A percentile compares a stretch with the other conserved stretches of the same genome.
phyloP scores from a whole-genome alignment of 2,329 filamentous ascomycete genomes.

The Ophiocordyceps camponoti-saundersi region DNA sequence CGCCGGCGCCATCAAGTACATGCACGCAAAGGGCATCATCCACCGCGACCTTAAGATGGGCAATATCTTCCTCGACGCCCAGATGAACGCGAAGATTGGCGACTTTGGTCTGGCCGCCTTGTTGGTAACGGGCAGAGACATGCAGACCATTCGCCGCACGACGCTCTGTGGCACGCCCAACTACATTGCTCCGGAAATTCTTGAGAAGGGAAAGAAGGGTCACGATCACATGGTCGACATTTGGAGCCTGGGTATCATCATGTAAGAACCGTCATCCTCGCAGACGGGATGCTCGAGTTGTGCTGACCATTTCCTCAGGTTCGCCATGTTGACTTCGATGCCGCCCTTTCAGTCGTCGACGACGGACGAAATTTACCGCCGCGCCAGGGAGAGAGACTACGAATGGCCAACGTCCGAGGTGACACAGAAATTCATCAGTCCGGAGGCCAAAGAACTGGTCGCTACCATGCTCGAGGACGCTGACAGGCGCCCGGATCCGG shows the following conservation, averaged over 20 bases:
- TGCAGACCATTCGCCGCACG: conserved; percentile 66
- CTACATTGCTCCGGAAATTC: conserved; percentile 92
- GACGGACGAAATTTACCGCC: conserved; percentile 70
- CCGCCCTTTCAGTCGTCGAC: conserved; percentile 91
- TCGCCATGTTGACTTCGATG: conserved; percentile 91
- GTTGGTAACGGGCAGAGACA: conserved; percentile 79
- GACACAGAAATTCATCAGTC: conserved; percentile 52
- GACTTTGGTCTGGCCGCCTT: conserved; percentile 92
- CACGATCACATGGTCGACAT: conserved; percentile 98
- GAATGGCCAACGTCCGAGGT: conserved; percentile 57
- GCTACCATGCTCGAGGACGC: conserved; percentile 61
- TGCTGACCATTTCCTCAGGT: conserved; percentile 29
- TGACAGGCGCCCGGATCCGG: conserved; percentile 56
- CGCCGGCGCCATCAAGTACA: conserved; percentile 92
- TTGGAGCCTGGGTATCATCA: conserved; percentile 95
- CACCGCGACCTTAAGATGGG: conserved; percentile 96
- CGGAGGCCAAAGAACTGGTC: conserved; percentile 63
- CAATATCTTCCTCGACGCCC: conserved; percentile 83
- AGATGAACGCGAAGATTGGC: conserved; percentile 97
- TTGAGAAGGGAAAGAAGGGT: conserved; percentile 84
- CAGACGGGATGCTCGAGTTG: neutral
- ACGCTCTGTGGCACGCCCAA: conserved; percentile 96
- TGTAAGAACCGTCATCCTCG: conserved; percentile 27
- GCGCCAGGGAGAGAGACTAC: conserved; percentile 55
- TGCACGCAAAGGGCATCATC: conserved; percentile 90